Percentiles rank a stretch among this genome's conserved stretches.
These are phyloP conservation scores for Alternaria sp. DNA, from an alignment of 2,329 filamentous ascomycete species.

Conservation along the genomic window DNA sequence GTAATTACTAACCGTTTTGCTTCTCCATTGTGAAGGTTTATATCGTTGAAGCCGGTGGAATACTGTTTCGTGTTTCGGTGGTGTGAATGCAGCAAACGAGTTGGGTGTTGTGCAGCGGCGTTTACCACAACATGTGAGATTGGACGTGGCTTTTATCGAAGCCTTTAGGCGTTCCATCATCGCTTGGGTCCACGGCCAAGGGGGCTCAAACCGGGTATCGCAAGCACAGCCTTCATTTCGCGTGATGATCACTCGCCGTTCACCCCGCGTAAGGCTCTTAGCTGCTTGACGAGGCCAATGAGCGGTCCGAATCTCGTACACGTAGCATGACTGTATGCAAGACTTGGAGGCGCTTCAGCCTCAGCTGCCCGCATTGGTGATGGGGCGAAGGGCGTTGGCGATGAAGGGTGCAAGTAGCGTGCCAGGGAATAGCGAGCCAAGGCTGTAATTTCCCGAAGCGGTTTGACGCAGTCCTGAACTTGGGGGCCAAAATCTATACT, in stretches of 20 bases:
- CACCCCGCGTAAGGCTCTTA: conserved; percentile 5
- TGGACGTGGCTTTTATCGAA: conserved; percentile 11
- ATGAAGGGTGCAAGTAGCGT: conserved; percentile 10
- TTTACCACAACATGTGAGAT: neutral
- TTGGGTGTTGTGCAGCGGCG: neutral
- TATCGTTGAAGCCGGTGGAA: neutral
- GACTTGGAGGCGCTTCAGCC: conserved; percentile 14
- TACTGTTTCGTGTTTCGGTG: neutral
- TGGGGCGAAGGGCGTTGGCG: neutral
- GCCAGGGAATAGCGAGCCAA: conserved; percentile 35
- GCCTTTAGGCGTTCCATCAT: conserved; percentile 23
- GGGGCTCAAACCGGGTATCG: conserved; percentile 12
- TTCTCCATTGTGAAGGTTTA: conserved; percentile 40
- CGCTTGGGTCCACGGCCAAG: conserved; percentile 12
- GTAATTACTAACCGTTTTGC: conserved; percentile 39
- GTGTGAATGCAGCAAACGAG: neutral
- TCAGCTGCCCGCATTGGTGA: conserved; percentile 11
- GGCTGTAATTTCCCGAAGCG: conserved; percentile 17
- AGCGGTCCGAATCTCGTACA: neutral
- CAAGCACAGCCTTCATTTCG: conserved; percentile 28
- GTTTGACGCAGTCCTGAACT: neutral
- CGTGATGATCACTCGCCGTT: conserved; percentile 13
- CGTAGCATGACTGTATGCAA: neutral
- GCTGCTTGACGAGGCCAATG: conserved; percentile 13
- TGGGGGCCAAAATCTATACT: conserved; percentile 16